Conservation (phyloP, 2,329 filamentous ascomycete genomes). For the Cladosporium cucumerinum region DNA sequence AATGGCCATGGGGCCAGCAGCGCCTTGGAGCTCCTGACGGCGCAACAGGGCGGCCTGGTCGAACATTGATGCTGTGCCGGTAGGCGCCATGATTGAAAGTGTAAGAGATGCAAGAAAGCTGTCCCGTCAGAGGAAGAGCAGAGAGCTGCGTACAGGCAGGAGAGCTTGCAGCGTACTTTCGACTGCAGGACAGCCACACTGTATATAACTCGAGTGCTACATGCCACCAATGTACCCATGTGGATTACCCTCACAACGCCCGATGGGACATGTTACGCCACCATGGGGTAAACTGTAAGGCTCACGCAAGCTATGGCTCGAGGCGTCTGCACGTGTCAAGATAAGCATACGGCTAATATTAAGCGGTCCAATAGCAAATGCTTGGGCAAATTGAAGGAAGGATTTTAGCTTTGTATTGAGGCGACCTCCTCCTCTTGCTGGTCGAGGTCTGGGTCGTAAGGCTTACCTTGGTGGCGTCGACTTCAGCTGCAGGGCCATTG, state of each 20-base stretch:
- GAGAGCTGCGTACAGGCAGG: too few relatives aligned
- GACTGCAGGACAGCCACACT: not conserved
- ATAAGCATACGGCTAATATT: conserved; percentile 12
- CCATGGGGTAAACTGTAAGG: conserved; percentile 9
- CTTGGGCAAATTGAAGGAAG: conserved; percentile 2
- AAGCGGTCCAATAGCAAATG: conserved; percentile 10
- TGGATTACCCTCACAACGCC: not conserved
- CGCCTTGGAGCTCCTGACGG: conserved; percentile 39
- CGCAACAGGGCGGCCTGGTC: conserved; percentile 42
- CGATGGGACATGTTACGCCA: conserved; percentile 2
- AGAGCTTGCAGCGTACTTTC: not conserved
- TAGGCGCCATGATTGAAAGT: conserved; percentile 36
- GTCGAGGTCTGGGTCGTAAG: not conserved
- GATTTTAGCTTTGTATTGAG: conserved; percentile 1
- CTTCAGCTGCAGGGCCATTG: not conserved
- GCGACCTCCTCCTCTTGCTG: not conserved
- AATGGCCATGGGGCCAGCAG: conserved; percentile 48
- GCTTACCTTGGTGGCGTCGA: conserved; percentile 1
- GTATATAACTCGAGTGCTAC: not conserved
- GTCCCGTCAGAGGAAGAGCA: not conserved
- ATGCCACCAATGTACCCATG: not conserved
- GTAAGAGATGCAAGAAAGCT: not conserved
- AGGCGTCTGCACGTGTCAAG: conserved; percentile 10
- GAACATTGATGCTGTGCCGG: conserved; percentile 35
- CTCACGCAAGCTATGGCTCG: conserved; percentile 5